Conservation (phyloP, 768 basidiomycete species). For the Podaxis sp. region DNA sequence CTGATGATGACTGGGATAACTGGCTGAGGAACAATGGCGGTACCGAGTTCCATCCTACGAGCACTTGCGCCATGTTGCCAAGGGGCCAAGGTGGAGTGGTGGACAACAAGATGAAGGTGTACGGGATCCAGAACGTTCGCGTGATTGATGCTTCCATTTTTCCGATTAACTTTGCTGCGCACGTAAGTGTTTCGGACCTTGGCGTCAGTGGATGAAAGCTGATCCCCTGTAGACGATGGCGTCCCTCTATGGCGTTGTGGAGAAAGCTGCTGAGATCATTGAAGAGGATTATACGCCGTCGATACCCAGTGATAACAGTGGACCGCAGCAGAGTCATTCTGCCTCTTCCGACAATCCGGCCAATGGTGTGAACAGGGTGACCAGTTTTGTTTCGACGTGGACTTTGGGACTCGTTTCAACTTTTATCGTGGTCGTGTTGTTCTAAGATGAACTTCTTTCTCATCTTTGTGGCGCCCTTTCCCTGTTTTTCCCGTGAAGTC, state of each 20-base stretch:
- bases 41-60: constrained; percentile 57
- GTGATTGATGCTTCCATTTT: constrained; percentile 56
- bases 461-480: not conserved
- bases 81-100: constrained; percentile 27
- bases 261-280: constrained; percentile 21
- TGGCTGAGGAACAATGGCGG: constrained; percentile 41
- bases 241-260: constrained; percentile 23
- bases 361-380: not conserved
- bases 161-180: constrained; percentile 37
- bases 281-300: constrained; percentile 10
- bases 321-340: not conserved
- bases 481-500: not conserved
- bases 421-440: not conserved
- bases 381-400: not conserved
- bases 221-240: constrained; percentile 17
- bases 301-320: not conserved
- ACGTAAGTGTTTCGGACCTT: constrained; percentile 15
- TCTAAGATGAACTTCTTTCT: not conserved
- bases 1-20: constrained; percentile 51
- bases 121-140: constrained; percentile 42
- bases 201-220: not conserved
- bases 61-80: constrained; percentile 27
- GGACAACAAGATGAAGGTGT: constrained; percentile 28
- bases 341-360: not conserved
- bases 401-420: not conserved